These are phyloP conservation scores for Calonectria leucothoes DNA, from an alignment of 2,329 filamentous ascomycete species.

Conservation along the genomic window DNA sequence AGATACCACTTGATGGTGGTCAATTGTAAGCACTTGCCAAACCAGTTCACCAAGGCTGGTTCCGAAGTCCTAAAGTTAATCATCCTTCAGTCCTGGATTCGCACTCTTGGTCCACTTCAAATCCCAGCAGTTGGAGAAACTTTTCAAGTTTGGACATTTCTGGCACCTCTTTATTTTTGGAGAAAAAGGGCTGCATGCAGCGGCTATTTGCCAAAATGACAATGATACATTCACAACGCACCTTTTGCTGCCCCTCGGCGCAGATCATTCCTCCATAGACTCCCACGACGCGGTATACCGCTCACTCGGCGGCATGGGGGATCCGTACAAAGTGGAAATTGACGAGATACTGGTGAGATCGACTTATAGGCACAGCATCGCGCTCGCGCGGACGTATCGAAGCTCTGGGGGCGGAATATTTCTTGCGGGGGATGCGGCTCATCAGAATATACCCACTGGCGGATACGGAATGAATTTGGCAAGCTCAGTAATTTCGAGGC, in stretches of 20 bases:
- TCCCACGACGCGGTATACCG: constrained; percentile 8
- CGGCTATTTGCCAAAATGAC: background rate
- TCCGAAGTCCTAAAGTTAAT: background rate
- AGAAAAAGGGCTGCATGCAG: background rate
- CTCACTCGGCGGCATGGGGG: background rate
- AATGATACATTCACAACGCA: background rate
- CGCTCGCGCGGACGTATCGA: constrained; percentile 35
- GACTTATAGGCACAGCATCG: constrained; percentile 32
- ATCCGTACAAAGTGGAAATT: constrained; percentile 21
- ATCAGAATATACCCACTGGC: constrained; percentile 49
- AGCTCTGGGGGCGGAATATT: constrained; percentile 47
- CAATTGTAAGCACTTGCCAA: background rate
- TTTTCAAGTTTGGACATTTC: background rate
- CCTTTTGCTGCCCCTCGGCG: background rate
- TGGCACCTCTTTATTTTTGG: constrained; percentile 1
- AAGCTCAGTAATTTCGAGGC: background rate
- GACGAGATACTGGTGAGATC: constrained; percentile 38
- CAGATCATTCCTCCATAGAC: background rate
- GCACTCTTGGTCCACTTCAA: constrained; percentile 2
- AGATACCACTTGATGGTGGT: background rate
- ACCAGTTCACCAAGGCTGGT: background rate
- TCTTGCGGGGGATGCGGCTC: constrained; percentile 49
- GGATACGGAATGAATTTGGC: constrained; percentile 51
- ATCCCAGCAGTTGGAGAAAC: background rate
- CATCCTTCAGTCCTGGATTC: background rate